Evolutionary conservation across 2,329 filamentous ascomycete species (phyloP).

Genomic region (Aspergillus ochraceus): DNA sequence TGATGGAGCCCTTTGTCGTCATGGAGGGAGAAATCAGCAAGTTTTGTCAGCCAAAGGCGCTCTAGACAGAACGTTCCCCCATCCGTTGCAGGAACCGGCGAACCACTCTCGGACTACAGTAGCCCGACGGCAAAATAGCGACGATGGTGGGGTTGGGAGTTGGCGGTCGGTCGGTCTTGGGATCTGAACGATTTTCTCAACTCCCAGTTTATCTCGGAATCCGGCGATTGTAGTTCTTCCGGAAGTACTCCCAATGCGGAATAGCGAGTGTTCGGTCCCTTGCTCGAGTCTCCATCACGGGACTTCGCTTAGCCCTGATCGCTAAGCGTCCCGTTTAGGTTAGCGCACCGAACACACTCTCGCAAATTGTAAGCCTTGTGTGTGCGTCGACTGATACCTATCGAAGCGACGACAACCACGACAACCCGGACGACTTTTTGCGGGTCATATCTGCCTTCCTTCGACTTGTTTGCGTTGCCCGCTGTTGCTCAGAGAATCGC

Average conservation of each 20-base stretch:
- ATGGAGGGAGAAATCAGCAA: slow-evolving; percentile 10
- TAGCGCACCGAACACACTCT: slow-evolving; percentile 39
- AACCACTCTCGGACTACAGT: slow-evolving; percentile 31
- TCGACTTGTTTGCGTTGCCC: slow-evolving; percentile 43
- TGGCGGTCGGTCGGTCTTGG: slow-evolving; percentile 9
- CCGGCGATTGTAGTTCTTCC: slow-evolving; percentile 16
- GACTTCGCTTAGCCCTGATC: slow-evolving; percentile 39
- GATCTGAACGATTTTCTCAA: neutral
- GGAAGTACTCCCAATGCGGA: slow-evolving; percentile 2
- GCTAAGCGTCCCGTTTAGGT: slow-evolving; percentile 38
- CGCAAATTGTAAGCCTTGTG: slow-evolving; percentile 40
- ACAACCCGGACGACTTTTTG: slow-evolving; percentile 44
- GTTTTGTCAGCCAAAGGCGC: slow-evolving; percentile 20
- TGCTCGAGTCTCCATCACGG: slow-evolving; percentile 25
- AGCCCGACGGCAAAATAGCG: slow-evolving; percentile 26
- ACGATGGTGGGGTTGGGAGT: slow-evolving; percentile 11
- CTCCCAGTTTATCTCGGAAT: slow-evolving; percentile 11
- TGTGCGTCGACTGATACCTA: slow-evolving; percentile 28
- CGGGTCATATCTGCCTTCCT: slow-evolving; percentile 43
- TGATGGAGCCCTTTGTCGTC: slow-evolving; percentile 16
- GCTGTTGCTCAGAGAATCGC: slow-evolving; percentile 45
- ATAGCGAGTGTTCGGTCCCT: slow-evolving; percentile 12
- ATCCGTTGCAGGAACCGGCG: slow-evolving; percentile 6
- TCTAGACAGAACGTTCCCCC: slow-evolving; percentile 6
- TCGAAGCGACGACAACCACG: slow-evolving; percentile 45